Conservation (phyloP, 1,284 basidiomycete genomes). For the Farysia itapuensis region DNA sequence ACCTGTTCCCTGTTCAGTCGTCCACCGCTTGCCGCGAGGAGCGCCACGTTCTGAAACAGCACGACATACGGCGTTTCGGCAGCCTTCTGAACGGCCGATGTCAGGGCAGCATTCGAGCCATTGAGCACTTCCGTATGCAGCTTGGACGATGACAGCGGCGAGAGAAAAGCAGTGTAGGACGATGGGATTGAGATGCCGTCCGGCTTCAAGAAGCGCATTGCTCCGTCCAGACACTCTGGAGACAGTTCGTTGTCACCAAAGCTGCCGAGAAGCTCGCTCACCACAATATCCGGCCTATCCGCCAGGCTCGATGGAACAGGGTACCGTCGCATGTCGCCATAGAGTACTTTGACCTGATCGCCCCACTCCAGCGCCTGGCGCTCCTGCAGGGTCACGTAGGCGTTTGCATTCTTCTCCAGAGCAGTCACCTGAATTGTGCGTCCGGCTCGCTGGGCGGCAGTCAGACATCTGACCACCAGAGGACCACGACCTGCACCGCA, state of each 20-base stretch:
- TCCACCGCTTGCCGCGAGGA: constrained; percentile 64
- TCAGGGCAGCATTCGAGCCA: constrained; percentile 14
- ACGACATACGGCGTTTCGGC: constrained; percentile 96
- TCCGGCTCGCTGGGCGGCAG: constrained; percentile 73
- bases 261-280: constrained; percentile 92
- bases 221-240: constrained; percentile 96
- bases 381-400: constrained; percentile 53
- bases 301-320: constrained; percentile 61
- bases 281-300: constrained; percentile 86
- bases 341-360: constrained; percentile 74
- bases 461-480: constrained; percentile 81
- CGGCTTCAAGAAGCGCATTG: constrained; percentile 69
- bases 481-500: constrained; percentile 95
- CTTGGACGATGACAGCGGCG: constrained; percentile 89
- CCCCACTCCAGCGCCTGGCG: constrained; percentile 70
- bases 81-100: constrained; percentile 61
- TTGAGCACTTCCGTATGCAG: constrained; percentile 63
- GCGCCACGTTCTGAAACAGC: constrained; percentile 81
- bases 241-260: constrained; percentile 99
- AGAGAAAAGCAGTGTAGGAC: constrained; percentile 90
- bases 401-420: constrained; percentile 80
- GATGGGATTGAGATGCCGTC: constrained; percentile 93
- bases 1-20: constrained; percentile 70
- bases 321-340: constrained; percentile 89
- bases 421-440: constrained; percentile 71